Conservation (phyloP, 192 early-diverging fungal species). For the Haplosporangium gracile region DNA sequence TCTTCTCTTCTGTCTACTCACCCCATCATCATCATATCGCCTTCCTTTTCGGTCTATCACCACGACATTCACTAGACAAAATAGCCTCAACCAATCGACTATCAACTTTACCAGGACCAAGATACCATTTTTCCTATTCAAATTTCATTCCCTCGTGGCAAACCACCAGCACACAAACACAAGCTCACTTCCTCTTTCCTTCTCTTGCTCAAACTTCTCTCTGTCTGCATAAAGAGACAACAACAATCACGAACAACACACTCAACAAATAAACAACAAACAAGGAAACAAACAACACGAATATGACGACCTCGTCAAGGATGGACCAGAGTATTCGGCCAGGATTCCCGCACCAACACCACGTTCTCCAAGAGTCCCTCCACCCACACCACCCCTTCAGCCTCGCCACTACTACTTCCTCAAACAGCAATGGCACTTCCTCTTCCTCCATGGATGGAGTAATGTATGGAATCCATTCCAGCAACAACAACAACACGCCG, state of each 20-base stretch:
- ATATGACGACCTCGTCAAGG: slow-evolving; percentile 15
- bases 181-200: too few relatives aligned
- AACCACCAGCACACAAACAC: neutral
- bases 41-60: neutral
- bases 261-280: neutral
- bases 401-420: neutral
- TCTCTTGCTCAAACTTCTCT: neutral
- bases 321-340: slow-evolving; percentile 18
- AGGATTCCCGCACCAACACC: slow-evolving; percentile 1
- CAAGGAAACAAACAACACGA: neutral
- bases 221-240: slow-evolving; percentile 9
- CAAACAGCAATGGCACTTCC: neutral
- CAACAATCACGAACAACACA: neutral
- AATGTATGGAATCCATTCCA: neutral
- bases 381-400: slow-evolving; percentile 17
- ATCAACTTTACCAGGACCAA: neutral
- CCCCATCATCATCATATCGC: neutral
- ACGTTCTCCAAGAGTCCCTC: slow-evolving; percentile 1
- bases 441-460: neutral
- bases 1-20: neutral
- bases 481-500: neutral
- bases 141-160: neutral
- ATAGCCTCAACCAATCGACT: neutral
- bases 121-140: neutral
- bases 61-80: neutral